Base-by-base conservation (phyloP, 495 filamentous ascomycete genomes). In the Aspergillus cristatus region DNA sequence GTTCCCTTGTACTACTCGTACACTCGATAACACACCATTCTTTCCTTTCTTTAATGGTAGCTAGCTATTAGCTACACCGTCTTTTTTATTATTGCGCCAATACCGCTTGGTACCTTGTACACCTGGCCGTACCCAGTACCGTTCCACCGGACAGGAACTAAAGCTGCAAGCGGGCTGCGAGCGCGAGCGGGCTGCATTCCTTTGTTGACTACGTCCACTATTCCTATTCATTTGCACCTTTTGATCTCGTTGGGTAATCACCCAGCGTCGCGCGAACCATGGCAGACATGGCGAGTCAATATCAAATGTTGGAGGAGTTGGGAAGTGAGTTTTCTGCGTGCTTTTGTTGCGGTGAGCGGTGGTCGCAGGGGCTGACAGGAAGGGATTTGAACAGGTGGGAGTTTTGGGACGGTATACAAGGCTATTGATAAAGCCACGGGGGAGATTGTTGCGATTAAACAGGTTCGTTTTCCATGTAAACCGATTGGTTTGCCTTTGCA, bases 381-480 rank as follows among this genome's bases (percentile, higher is more conserved):
- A n/a, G n/a, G n/a, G n/a, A n/a, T n/a, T n/a, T 18, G 29, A 30
- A 6, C 53, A 73, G 88, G 89, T 57, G 90, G 90, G 29, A 96
- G 90, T 60, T 96, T 98, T 60, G 91, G 91, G 35, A 79, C 84
- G 16, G 91, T 98, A 14, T 98, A 94, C 72, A 98, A 98, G 63
- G 91, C 80, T 17, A 85, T 93, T 55, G 86, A 93, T 51, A 79
- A 76, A 46, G 60, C 75, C 7, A 93, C 86, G 7, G 87, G 87
- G 29, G 85, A 94, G 48, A 79, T 87, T 28, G 88, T 95, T 35
- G 89, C 88, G 5, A 84, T 95, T 53, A 94, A 94, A 57, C 84
- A 87, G 71, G 85, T 86, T 67, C 51, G 78, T 60, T 30, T 16
- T 34, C 37, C 32, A 41, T 14, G 24, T 5, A 12, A 12, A 28